phyloP scores from a whole-genome alignment of 805 yeast genomes.

The Lachancea lanzarotensis region DNA sequence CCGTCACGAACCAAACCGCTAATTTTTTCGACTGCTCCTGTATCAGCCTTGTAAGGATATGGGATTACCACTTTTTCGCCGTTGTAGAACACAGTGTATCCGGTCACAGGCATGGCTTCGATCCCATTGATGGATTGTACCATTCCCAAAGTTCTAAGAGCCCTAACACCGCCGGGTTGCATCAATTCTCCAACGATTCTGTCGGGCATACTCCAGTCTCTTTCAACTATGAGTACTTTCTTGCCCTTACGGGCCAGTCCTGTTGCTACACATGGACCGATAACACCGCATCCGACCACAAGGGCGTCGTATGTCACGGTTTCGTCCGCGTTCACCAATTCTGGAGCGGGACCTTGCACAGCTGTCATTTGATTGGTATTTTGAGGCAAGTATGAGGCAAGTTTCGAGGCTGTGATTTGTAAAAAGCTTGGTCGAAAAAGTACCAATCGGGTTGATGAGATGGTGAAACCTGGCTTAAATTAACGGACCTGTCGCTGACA shows the following conservation, averaged over 20 bases:
- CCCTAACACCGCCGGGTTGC: conserved; percentile 95
- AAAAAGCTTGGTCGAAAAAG: too few species aligned
- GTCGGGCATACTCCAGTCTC: conserved; percentile 90
- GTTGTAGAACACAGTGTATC: conserved; percentile 71
- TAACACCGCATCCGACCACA: conserved; percentile 97
- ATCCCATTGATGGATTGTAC: conserved; percentile 41
- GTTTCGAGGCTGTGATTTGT: too few species aligned
- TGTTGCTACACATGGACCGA: conserved; percentile 90
- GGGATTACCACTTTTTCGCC: conserved; percentile 53
- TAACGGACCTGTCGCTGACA: too few species aligned
- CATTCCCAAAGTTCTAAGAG: conserved; percentile 79
- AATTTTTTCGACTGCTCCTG: conserved; percentile 43
- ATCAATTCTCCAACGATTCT: conserved; percentile 94
- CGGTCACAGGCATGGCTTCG: conserved; percentile 69
- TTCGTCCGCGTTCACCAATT: conserved; percentile 26
- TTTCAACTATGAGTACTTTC: conserved; percentile 64
- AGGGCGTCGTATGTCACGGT: conserved; percentile 60
- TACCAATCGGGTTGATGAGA: too few species aligned
- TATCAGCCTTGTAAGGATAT: conserved; percentile 60
- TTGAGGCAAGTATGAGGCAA: too few species aligned
- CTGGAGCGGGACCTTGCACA: not conserved
- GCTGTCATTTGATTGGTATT: not conserved
- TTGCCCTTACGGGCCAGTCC: conserved; percentile 88
- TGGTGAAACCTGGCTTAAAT: too few species aligned
- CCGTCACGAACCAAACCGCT: conserved; percentile 50